Base-by-base conservation (phyloP, 768 basidiomycete genomes). In the Trametes cingulata region DNA sequence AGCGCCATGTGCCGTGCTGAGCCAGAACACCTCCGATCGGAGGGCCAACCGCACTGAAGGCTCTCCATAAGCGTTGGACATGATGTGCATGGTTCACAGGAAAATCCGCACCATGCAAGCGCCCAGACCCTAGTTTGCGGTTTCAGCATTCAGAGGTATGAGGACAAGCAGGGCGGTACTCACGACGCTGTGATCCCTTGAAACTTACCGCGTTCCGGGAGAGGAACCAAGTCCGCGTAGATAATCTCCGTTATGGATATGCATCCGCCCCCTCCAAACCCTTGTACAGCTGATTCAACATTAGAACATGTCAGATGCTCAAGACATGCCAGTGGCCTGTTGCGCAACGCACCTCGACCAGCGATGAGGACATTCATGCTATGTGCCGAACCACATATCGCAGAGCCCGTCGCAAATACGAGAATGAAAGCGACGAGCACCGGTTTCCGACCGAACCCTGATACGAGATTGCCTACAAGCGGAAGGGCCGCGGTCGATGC, bases 311-410 rank as follows among this genome's bases (percentile, higher is more conserved):
- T n/a, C n/a, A n/a, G n/a, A n/a, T n/a, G n/a, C n/a, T n/a, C n/a
- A n/a, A n/a, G n/a, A n/a, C n/a, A n/a, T n/a, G n/a, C n/a, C n/a
- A n/a, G n/a, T n/a, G n/a, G n/a, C n/a, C n/a, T n/a, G n/a, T n/a
- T n/a, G n/a, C n/a, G n/a, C n/a, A 4, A 49, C 56, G 4, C 40
- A 65, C 63, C 49, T 20, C 79, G 65, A 0, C 74, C 77, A 6
- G 71, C 77, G 46, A 81, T 79, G 7, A 78, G 62, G 74, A 75
- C 74, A 8, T 62, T 56, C 76, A 80, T 78, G 55, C 51, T 75
- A 29, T 73, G 67, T 0, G 78, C 76, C 0, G 74, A 69, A 0
- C 77, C 80, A 17, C 70, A 72, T 1, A 81, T n/a, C 0, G 76
- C 78, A 15, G 72, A 73, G 0, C 80, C 80, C 22, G 77, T 19